These are phyloP conservation scores for Boeremia lycopersici DNA, from an alignment of 2,329 filamentous ascomycete genomes.

Conservation along the genomic window DNA sequence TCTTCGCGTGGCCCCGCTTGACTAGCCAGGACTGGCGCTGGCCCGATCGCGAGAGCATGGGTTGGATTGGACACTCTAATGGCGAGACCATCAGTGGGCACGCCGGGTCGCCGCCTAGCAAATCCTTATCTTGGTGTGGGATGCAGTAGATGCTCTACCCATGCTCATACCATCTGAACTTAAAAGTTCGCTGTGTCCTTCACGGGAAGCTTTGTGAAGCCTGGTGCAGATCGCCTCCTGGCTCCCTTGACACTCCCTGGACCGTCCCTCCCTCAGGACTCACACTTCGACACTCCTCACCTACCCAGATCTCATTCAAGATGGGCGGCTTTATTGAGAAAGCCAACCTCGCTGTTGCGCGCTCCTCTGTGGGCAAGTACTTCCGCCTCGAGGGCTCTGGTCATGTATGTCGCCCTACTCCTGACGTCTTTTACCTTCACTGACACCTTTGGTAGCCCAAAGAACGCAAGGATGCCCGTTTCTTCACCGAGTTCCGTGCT, in stretches of 20 bases:
- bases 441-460: constrained; percentile 57
- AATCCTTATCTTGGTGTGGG: constrained; percentile 45
- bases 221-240: constrained; percentile 18
- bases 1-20: constrained; percentile 15
- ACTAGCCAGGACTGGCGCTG: constrained; percentile 12
- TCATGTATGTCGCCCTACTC: constrained; percentile 65
- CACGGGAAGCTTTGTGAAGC: constrained; percentile 4
- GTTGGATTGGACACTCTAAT: constrained; percentile 29
- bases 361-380: constrained; percentile 46
- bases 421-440: constrained; percentile 7
- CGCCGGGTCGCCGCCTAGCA: constrained; percentile 26
- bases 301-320: constrained; percentile 20
- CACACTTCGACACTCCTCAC: background rate
- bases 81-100: constrained; percentile 24
- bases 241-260: constrained; percentile 7
- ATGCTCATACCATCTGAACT: constrained; percentile 18
- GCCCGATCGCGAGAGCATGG: constrained; percentile 12
- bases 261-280: constrained; percentile 7
- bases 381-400: constrained; percentile 84
- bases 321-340: constrained; percentile 45
- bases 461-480: constrained; percentile 75
- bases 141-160: constrained; percentile 31
- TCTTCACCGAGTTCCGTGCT: constrained; percentile 83
- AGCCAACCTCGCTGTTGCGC: constrained; percentile 42
- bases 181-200: constrained; percentile 22